Evolutionary conservation across 441 rosid species (phyloP), one percentile per base, ranked within the genome.

Genomic region (Erodium trifolium): DNA sequence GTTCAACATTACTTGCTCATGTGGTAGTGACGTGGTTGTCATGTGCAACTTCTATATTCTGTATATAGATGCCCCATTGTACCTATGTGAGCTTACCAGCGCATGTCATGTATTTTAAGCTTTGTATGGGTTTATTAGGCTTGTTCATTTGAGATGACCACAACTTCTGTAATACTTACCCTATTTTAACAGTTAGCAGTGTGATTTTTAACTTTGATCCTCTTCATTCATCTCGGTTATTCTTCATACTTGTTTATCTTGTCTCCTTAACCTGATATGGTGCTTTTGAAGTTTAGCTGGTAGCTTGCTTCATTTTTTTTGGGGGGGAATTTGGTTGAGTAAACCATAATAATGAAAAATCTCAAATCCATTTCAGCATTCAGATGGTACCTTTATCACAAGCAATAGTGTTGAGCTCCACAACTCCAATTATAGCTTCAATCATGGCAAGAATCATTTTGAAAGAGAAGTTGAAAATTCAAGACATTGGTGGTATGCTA

Each of bases 351-450:
- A 57, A 17, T 18, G 63, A 57, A 16, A 7, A 0, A 41, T 57
- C 13, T 57, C 11, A 57, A 57, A 29, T 79, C 74, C 45, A 77
- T 78, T 80, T 82, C 89, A 93, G 96, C 87, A 85, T 93, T 81
- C 91, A 85, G 75, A 85, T 85, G 76, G 75, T 90, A 78, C 91
- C 92, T 67, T 74, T 86, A 73, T 85, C 97, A 63, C 92, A 83
- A 83, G 90, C 92, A 70, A 75, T 82, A 73, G 78, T 85, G 45
- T 72, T 92, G 70, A 85, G 85, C 86, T 92, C 88, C 76, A 80
- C 87, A 66, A 84, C 86, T 77, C 96, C 98, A 78, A 77, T 88
- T 73, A 71, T 82, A 80, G 95, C 95, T 70, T 88, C 98, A 75
- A 72, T 87, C 74, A 78, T 82, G 47, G 96, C 96, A 41, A 83